Conservation (phyloP, 352 stramenopile genomes). For the Phytopythium helicoides region DNA sequence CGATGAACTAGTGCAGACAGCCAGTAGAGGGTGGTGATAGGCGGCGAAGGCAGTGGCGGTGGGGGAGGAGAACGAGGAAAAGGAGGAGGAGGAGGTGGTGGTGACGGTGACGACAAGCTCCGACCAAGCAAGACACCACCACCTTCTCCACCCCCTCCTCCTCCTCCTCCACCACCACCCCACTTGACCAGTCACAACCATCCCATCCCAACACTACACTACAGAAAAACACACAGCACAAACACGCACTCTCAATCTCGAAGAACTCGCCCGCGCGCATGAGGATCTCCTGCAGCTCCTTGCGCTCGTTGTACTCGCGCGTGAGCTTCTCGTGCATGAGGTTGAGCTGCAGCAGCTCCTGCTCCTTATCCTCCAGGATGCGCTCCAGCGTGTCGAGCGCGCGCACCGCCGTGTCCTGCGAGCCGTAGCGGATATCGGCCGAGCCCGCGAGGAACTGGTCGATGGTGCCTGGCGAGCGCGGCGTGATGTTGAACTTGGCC, state of each 20-base stretch:
- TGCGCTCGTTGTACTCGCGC: conserved; percentile 96
- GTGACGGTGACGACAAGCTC: too few relatives aligned
- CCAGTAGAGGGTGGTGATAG: too few relatives aligned
- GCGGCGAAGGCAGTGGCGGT: too few relatives aligned
- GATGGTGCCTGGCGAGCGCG: conserved; percentile 64
- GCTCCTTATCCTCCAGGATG: conserved; percentile 96
- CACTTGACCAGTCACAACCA: too few relatives aligned
- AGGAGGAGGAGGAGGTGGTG: conserved; percentile 1
- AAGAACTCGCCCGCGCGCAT: conserved; percentile 79
- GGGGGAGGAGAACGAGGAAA: background rate
- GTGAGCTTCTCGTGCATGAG: conserved; percentile 97
- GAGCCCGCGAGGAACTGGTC: conserved; percentile 76
- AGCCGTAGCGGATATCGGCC: conserved; percentile 76
- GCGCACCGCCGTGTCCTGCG: conserved; percentile 72
- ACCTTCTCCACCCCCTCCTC: too few relatives aligned
- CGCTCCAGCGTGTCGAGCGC: conserved; percentile 95
- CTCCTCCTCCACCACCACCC: too few relatives aligned
- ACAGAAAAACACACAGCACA: too few relatives aligned
- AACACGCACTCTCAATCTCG: conserved; percentile 77
- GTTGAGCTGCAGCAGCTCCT: conserved; percentile 96
- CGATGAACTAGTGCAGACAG: too few relatives aligned
- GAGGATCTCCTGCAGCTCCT: conserved; percentile 86
- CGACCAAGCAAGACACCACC: too few relatives aligned
- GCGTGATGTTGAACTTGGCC: conserved; percentile 91
- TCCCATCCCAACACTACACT: too few relatives aligned